Evolutionary conservation across 2,329 filamentous ascomycete species (phyloP), one percentile per base, ranked within the genome.

Genomic region (Lomentospora prolificans): DNA sequence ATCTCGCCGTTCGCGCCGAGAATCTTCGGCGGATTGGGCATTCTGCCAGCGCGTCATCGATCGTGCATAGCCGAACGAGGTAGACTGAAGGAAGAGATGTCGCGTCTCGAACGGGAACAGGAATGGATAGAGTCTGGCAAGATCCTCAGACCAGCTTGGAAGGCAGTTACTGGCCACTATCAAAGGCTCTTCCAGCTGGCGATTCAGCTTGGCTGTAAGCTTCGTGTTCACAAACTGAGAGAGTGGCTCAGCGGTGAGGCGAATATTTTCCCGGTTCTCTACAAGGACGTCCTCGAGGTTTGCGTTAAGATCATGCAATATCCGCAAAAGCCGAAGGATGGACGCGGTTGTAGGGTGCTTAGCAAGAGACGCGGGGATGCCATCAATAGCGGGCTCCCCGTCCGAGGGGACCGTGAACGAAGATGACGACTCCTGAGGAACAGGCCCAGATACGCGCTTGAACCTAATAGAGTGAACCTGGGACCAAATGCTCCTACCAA

Each of bases 11-110:
- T 95, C 89, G 54, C 88, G 83, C 44, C 92, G 81, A 56, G 81
- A 84, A 58, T 96, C 91, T 60, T 90, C 90, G 22, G 85, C 81
- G 22, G 84, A 81, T 67, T 96, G 90, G 1, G 89, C 85, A 64
- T 89, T 96, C 71, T 97, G 94, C 95, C 95, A 99, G 67, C 92
- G 84, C 58, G 87, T 87, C 94, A 99, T 97, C 17, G 94, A 96
- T 60, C 94, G 84, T 44, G 92, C 92, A 73, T 99, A 99, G 22
- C 94, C 94, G 66, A 99, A 99, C 0, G 94, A 96, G 0, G 95
- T 99, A 2, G 92, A 99, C 70, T 97, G 94, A 31, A 99, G 74
- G 78, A 99, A 99, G 36, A 99, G 76, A 70, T 99, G 92, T 10
- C 94, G 85, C 1, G 94, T 97, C 75, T 99, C 94, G 64, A 99